Evolutionary conservation across 2,329 filamentous ascomycete genomes (phyloP), one percentile per base, ranked within the genome.

Genomic region (Neonectria hederae): DNA sequence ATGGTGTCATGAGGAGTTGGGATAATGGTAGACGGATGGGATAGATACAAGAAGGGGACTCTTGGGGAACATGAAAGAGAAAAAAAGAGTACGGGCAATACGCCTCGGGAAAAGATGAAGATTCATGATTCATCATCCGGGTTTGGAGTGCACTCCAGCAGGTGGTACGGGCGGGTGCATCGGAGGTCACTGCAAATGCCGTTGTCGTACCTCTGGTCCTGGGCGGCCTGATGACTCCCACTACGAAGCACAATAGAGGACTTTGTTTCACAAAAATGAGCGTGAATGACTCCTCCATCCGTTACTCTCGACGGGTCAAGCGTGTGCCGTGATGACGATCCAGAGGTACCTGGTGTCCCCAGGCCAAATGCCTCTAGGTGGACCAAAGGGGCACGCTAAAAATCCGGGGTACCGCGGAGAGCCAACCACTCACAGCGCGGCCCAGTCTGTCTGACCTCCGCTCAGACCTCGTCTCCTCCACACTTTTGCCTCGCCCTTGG

Each of bases 341-440:
- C 28, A 51, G 30, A 24, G 28, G 22, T 48, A 57, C 54, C 42
- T 57, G 19, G 26, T 17, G 43, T 40, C 21, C 30, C 24, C 3
- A 10, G 38, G 48, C 63, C 63, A 42, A 30, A 45, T 59, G 52
- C 55, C 32, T 42, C 22, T 24, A 13, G 56, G 45, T 30, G 51
- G 19, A 35, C 19, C 35, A 59, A 38, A 53, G 62, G 51, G 62
- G 66, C 32, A 17, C 63, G 17, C 11, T 52, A 40, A 46, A 48
- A 73, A 71, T 73, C 71, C 59, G 71, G 71, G 71, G 71, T 71
- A 73, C 52, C 13, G 38, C 52, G 60, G 17, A 10, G 8, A 32
- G 24, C 59, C 59, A 68, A 62, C 71, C 71, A 73, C 63, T 73
- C 68, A 73, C 45, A 67, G 51, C 26, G 38, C 59, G 17, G 54